Evolutionary conservation across 495 filamentous ascomycete genomes (phyloP).

Genomic region (Mycothermus thermophilus): DNA sequence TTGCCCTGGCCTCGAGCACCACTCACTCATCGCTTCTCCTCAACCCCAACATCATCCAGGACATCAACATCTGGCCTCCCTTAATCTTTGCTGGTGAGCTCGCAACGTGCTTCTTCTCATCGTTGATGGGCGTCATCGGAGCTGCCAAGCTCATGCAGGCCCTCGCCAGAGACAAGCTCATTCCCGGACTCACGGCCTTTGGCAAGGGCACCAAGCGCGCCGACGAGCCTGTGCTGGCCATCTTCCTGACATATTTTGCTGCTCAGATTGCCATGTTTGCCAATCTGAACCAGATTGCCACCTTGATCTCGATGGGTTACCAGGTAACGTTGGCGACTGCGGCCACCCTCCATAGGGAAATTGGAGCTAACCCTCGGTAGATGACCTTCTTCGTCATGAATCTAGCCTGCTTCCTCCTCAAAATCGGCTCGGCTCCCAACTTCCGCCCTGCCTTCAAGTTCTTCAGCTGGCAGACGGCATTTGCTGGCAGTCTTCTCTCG

Average conservation of each 20-base stretch:
- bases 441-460: constrained; percentile 80
- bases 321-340: too few species aligned
- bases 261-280: constrained; percentile 72
- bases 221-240: constrained; percentile 67
- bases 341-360: too few species aligned
- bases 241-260: constrained; percentile 61
- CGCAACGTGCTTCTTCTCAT: constrained; percentile 71
- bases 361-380: constrained; percentile 15
- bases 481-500: constrained; percentile 56
- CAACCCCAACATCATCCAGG: constrained; percentile 66
- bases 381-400: constrained; percentile 69
- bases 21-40: constrained; percentile 59
- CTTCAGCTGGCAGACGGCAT: constrained; percentile 76
- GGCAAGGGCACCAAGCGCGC: constrained; percentile 57
- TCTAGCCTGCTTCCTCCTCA: constrained; percentile 73
- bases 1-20: constrained; percentile 68
- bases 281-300: constrained; percentile 79
- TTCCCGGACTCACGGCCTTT: constrained; percentile 64
- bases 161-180: constrained; percentile 62
- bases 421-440: constrained; percentile 86
- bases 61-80: constrained; percentile 57
- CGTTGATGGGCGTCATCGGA: constrained; percentile 76
- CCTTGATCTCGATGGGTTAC: constrained; percentile 79
- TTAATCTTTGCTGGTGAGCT: constrained; percentile 71
- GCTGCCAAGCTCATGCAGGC: constrained; percentile 82